Evolutionary conservation across 352 stramenopile genomes (phyloP).

Genomic region (Nothophytophthora sp.): DNA sequence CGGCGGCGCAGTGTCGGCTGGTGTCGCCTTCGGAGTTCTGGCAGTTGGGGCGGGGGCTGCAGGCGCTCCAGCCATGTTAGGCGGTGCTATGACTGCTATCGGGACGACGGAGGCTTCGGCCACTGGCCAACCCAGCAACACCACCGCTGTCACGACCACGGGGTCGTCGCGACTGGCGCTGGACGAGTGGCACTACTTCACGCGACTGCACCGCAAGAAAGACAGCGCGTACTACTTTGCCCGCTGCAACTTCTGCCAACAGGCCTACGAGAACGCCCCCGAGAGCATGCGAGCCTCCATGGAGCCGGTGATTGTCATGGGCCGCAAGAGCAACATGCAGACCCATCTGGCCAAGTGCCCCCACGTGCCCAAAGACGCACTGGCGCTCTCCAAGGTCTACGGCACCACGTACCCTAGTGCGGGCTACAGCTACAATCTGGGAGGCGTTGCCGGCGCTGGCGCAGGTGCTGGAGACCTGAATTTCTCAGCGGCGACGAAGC

Average conservation of each 20-base stretch:
- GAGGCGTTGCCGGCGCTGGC: background rate
- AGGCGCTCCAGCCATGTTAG: too few relatives aligned
- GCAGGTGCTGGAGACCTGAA: background rate
- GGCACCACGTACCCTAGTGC: too few relatives aligned
- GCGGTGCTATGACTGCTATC: background rate
- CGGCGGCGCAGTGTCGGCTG: constrained; percentile 24
- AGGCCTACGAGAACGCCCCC: constrained; percentile 53
- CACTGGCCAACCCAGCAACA: constrained; percentile 5
- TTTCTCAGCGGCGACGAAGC: constrained; percentile 22
- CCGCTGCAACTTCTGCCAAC: constrained; percentile 81
- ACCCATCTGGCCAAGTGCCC: constrained; percentile 79
- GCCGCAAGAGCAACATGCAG: constrained; percentile 84
- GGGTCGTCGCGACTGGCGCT: constrained; percentile 48
- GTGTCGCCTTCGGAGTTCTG: constrained; percentile 10
- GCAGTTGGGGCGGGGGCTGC: constrained; percentile 2
- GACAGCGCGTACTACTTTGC: constrained; percentile 77
- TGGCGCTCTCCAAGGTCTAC: constrained; percentile 24
- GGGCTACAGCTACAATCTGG: constrained; percentile 2
- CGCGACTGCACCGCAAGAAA: constrained; percentile 67
- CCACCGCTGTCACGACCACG: background rate
- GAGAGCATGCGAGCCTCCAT: constrained; percentile 50
- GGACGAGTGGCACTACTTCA: constrained; percentile 83
- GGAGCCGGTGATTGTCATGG: constrained; percentile 64
- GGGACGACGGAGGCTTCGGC: background rate
- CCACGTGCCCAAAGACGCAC: constrained; percentile 59